Percentiles rank a stretch among this genome's conserved stretches.
phyloP scores from a whole-genome alignment of 1,284 basidiomycete genomes.

The Ganoderma sp. region DNA sequence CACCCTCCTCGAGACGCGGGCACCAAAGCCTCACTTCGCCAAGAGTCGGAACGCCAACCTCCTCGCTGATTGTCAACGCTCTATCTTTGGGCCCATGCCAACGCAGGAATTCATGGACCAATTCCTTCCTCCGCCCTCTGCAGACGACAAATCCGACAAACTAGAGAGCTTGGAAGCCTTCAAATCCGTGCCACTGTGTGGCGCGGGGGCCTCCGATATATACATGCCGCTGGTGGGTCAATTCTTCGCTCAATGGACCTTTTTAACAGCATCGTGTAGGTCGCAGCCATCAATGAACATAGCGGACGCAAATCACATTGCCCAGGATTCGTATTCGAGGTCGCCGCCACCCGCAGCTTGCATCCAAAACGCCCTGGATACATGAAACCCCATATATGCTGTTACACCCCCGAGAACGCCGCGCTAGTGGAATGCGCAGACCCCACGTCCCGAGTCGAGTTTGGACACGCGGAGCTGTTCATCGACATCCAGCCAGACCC shows the following conservation, averaged over 20 bases:
- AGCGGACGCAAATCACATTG: background rate
- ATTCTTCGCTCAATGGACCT: constrained; percentile 19
- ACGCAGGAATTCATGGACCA: background rate
- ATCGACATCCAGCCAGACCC: background rate
- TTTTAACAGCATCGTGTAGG: constrained; percentile 22
- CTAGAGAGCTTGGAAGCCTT: background rate
- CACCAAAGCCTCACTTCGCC: constrained; percentile 34
- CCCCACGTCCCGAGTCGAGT: background rate
- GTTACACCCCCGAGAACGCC: background rate
- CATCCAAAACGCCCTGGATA: background rate
- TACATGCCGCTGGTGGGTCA: constrained; percentile 34
- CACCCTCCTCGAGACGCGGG: constrained; percentile 5
- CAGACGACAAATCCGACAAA: background rate
- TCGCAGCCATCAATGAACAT: background rate
- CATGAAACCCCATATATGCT: background rate
- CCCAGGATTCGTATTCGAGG: background rate
- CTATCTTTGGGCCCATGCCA: background rate
- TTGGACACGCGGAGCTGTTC: background rate
- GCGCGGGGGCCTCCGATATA: constrained; percentile 33
- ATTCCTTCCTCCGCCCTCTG: background rate
- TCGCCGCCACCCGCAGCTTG: background rate
- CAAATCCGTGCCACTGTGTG: constrained; percentile 25
- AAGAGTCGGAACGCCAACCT: constrained; percentile 36
- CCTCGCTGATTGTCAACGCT: constrained; percentile 1
- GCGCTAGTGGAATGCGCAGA: background rate